phyloP scores from a whole-genome alignment of 306 rosid genomes.

The Pueraria montana region DNA sequence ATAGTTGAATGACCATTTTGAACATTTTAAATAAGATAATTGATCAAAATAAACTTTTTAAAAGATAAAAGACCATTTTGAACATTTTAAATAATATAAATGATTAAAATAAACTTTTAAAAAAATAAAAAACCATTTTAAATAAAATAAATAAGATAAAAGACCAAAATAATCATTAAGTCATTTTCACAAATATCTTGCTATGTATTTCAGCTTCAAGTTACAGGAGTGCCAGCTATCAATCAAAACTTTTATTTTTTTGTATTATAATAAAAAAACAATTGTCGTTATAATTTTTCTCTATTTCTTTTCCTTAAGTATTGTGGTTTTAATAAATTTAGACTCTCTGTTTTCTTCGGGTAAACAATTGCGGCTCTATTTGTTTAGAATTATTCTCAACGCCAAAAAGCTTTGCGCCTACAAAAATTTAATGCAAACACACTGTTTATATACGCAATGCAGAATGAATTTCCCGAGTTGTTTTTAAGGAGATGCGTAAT shows the following conservation, averaged over 20 bases:
- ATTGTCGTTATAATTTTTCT: too few species aligned
- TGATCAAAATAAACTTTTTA: too few species aligned
- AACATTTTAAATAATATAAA: too few species aligned
- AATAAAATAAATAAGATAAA: too few species aligned
- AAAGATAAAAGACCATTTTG: too few species aligned
- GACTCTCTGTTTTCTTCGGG: not conserved
- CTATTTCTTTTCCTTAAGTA: not conserved
- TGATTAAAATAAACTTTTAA: too few species aligned
- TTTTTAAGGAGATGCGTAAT: not conserved
- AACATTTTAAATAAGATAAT: too few species aligned
- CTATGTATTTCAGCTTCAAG: not conserved
- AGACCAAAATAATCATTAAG: too few species aligned
- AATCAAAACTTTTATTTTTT: not conserved
- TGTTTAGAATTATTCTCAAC: not conserved
- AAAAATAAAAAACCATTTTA: too few species aligned
- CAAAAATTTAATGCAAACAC: not conserved
- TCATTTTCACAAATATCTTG: not conserved
- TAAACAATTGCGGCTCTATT: not conserved
- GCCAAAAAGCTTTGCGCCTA: not conserved
- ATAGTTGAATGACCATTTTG: too few species aligned
- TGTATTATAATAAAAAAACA: not conserved
- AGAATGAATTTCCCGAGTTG: not conserved
- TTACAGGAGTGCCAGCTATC: not conserved
- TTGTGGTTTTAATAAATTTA: not conserved
- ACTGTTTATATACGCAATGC: not conserved